Conservation (phyloP, 345 rosid species). For the Sonneratia caseolaris region DNA sequence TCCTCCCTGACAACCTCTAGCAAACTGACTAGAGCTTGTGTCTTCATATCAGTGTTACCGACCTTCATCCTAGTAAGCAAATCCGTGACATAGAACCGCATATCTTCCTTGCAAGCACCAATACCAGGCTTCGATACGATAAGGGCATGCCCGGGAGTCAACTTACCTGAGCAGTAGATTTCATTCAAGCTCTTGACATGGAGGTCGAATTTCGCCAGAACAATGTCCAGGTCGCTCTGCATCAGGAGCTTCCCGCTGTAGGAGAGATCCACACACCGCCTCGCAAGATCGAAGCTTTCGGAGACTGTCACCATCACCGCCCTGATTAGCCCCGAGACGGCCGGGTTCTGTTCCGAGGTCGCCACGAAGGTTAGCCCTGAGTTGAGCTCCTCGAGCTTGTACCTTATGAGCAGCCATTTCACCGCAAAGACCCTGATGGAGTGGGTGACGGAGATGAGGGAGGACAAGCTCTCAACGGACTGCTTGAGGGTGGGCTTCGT, state of each 20-base stretch:
- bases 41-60: slow-evolving; percentile 79
- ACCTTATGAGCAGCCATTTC: slow-evolving; percentile 76
- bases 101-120: slow-evolving; percentile 63
- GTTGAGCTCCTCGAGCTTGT: slow-evolving; percentile 61
- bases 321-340: slow-evolving; percentile 34
- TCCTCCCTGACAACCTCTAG: slow-evolving; percentile 49
- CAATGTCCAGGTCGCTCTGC: slow-evolving; percentile 85
- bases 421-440: slow-evolving; percentile 56
- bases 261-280: slow-evolving; percentile 60
- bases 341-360: slow-evolving; percentile 37
- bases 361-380: slow-evolving; percentile 41
- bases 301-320: slow-evolving; percentile 33
- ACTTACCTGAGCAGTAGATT: slow-evolving; percentile 51
- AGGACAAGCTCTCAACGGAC: slow-evolving; percentile 4
- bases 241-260: slow-evolving; percentile 88
- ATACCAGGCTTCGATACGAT: slow-evolving; percentile 64
- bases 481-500: not conserved
- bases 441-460: slow-evolving; percentile 15
- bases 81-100: slow-evolving; percentile 75
- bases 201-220: slow-evolving; percentile 42
- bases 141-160: slow-evolving; percentile 59
- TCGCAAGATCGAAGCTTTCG: slow-evolving; percentile 55
- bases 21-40: slow-evolving; percentile 55
- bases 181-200: slow-evolving; percentile 47
- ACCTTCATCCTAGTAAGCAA: slow-evolving; percentile 83